Base-by-base conservation (phyloP, 2,329 filamentous ascomycete species). In the Huntiella savannae region DNA sequence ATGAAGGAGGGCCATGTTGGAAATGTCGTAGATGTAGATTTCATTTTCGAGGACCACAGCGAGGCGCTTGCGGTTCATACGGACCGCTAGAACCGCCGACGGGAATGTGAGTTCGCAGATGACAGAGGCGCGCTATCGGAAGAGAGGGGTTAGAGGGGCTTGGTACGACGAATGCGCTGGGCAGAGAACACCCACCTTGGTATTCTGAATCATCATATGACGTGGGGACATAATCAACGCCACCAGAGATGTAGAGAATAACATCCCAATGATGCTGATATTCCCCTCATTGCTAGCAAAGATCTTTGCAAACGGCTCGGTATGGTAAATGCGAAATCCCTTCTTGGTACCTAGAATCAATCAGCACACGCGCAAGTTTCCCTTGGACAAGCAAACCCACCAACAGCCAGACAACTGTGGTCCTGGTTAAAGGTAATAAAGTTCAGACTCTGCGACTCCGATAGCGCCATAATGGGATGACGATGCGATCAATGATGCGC, bases 401-500 rank as follows among this genome's bases (percentile, higher is more conserved):
- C 88, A 55, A 98, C 87, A 66, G 88, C 88, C 53, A 98, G 72
- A 63, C 88, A 88, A 71, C 83, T 93, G 68, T 94, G 86, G 69
- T 98, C 91, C 69, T 98, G 91, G 64, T 98, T 98, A 65, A 96
- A 98, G 37, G 88, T 95, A 57, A 98, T 85, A 65, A 93, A 98
- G 64, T 98, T 98, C 68, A 96, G 85, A 42, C 77, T 67, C 60
- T 80, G 78, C 53, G 59, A 70, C 52, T 77, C 65, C 78, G 42
- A 45, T 17, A 43, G 43, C 38, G 41, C 41, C 28, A 39, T 43
- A 39, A 22, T 32, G 37, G 15, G 15, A 33, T 38, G 33, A 32
- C 8, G 17, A 33, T 45, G 17, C 17, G 22, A 15, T 15, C 19
- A 32, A 34, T 44, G 16, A 12, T 35, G 5, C 17, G 33, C 35